phyloP scores from a whole-genome alignment of 1,284 basidiomycete genomes.

The Sporisorium graminicola region DNA sequence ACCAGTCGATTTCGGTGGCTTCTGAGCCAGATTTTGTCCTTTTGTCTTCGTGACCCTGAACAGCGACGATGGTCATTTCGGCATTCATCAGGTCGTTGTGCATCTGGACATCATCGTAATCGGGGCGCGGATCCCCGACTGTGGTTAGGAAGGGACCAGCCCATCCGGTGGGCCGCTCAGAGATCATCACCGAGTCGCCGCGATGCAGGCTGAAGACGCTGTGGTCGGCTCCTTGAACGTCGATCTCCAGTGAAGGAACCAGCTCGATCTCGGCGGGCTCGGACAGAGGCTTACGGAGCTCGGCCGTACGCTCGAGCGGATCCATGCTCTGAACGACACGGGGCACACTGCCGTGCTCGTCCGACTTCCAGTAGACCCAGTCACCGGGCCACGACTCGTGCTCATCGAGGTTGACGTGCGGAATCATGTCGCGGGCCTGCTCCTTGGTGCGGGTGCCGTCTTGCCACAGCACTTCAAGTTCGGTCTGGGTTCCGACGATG shows the following conservation, averaged over 20 bases:
- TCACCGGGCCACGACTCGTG: slow-evolving; percentile 78
- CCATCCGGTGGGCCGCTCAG: slow-evolving; percentile 77
- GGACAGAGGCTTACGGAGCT: slow-evolving; percentile 54
- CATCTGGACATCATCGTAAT: slow-evolving; percentile 35
- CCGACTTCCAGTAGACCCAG: slow-evolving; percentile 85
- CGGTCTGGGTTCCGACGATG: slow-evolving; percentile 80
- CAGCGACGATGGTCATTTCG: slow-evolving; percentile 23
- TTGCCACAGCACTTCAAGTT: slow-evolving; percentile 86
- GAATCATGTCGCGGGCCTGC: slow-evolving; percentile 78
- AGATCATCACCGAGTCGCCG: slow-evolving; percentile 83
- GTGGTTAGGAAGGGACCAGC: slow-evolving; percentile 43
- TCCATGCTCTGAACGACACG: slow-evolving; percentile 79
- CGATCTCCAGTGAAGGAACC: slow-evolving; percentile 87
- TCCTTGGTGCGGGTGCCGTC: slow-evolving; percentile 78
- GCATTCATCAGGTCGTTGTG: slow-evolving; percentile 34
- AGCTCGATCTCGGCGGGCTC: slow-evolving; percentile 73
- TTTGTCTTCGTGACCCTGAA: not conserved
- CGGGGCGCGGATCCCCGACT: slow-evolving; percentile 44
- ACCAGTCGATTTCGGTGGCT: slow-evolving; percentile 70
- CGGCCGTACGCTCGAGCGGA: slow-evolving; percentile 62
- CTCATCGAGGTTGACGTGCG: slow-evolving; percentile 76
- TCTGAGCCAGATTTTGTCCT: slow-evolving; percentile 21
- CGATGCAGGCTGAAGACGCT: slow-evolving; percentile 79
- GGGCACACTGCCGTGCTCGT: slow-evolving; percentile 74
- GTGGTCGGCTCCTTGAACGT: slow-evolving; percentile 77